Conservation (phyloP, 306 rosid genomes). For the Spatholobus suberectus region DNA sequence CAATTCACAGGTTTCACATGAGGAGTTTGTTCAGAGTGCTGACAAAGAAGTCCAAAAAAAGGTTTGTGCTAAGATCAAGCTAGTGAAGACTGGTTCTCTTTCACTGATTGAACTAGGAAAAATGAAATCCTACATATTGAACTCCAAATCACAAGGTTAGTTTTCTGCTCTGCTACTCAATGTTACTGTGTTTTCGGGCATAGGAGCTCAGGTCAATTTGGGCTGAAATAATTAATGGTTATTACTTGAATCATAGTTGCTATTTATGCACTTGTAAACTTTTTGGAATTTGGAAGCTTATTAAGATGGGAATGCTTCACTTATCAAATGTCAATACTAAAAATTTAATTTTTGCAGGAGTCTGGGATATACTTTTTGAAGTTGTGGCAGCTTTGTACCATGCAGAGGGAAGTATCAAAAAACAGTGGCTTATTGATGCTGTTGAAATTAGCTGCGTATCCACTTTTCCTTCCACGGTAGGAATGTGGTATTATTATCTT, state of each 20-base stretch:
- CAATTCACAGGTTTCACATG: conserved; percentile 71
- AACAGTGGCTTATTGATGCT: conserved; percentile 87
- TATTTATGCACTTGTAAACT: not conserved
- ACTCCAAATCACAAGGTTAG: conserved; percentile 63
- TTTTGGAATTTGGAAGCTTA: conserved; percentile 26
- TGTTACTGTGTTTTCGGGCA: not conserved
- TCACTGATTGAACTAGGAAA: conserved; percentile 76
- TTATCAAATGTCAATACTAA: conserved; percentile 24
- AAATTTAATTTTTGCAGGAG: conserved; percentile 57
- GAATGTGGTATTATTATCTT: conserved; percentile 36
- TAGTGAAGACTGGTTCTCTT: conserved; percentile 70
- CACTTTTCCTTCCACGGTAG: conserved; percentile 83
- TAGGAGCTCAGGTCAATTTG: conserved; percentile 11
- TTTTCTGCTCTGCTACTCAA: conserved; percentile 25
- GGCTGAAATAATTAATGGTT: conserved; percentile 25
- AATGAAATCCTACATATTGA: conserved; percentile 69
- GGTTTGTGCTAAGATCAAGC: conserved; percentile 73
- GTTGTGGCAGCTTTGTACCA: conserved; percentile 80
- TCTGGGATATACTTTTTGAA: conserved; percentile 79
- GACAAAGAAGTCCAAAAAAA: conserved; percentile 58
- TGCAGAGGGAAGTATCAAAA: conserved; percentile 75
- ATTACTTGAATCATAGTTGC: conserved; percentile 19
- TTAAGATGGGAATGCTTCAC: conserved; percentile 34
- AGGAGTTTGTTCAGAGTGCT: conserved; percentile 56
- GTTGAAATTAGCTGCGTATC: conserved; percentile 90